phyloP scores from a whole-genome alignment of 495 filamentous ascomycete genomes.

The Penicillium crystallinum region DNA sequence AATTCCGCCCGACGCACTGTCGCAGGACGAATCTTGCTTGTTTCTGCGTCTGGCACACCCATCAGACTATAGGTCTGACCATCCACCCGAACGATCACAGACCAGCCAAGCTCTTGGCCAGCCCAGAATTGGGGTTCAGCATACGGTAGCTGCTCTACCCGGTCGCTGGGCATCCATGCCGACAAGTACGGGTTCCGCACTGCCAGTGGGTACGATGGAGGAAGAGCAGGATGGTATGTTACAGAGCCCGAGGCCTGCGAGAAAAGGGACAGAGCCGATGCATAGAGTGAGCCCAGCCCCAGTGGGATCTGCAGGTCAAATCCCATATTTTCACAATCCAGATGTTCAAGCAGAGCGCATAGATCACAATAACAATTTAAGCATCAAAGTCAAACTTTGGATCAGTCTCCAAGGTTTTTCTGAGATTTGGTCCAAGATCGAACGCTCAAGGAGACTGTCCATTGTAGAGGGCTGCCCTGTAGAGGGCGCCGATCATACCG shows the following conservation, averaged over 20 bases:
- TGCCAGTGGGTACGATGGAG: slow-evolving; percentile 46
- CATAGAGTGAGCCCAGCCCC: slow-evolving; percentile 21
- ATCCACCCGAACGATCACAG: slow-evolving; percentile 44
- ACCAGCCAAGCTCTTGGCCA: slow-evolving; percentile 43
- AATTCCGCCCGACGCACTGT: slow-evolving; percentile 37
- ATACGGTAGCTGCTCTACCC: slow-evolving; percentile 32
- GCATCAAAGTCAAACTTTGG: too few species aligned
- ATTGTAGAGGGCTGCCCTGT: too few species aligned
- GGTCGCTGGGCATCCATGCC: slow-evolving; percentile 43
- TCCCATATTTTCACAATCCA: slow-evolving; percentile 18
- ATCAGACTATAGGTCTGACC: slow-evolving; percentile 46
- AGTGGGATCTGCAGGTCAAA: slow-evolving; percentile 16
- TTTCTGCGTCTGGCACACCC: slow-evolving; percentile 28
- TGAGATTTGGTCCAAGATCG: too few species aligned
- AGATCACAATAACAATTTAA: too few species aligned
- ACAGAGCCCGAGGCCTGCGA: slow-evolving; percentile 7
- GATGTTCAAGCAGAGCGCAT: too few species aligned
- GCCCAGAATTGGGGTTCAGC: slow-evolving; percentile 48
- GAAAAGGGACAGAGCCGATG: slow-evolving; percentile 17
- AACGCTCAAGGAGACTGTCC: too few species aligned
- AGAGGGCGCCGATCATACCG: too few species aligned
- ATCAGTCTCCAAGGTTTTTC: too few species aligned
- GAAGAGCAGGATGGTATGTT: slow-evolving; percentile 26
- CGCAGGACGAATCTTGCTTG: slow-evolving; percentile 28
- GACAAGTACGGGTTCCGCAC: slow-evolving; percentile 45